Percentiles rank a stretch among this genome's conserved stretches.
Evolutionary conservation across 2,329 filamentous ascomycete species (phyloP).

Genomic region (Sordariomycetes sp.): DNA sequence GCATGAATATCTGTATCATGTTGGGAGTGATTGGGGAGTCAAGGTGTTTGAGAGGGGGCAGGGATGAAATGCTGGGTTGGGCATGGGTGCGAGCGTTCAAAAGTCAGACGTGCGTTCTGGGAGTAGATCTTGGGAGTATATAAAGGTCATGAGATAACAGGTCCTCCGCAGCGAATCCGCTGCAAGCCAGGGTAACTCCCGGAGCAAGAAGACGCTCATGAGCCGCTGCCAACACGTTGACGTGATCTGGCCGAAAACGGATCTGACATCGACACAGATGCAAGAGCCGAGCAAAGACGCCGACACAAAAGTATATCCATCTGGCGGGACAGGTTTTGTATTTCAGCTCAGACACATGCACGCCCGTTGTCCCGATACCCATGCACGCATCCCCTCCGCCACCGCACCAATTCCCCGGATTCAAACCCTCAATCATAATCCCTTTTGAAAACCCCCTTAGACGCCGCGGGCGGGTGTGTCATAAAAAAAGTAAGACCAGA

Average conservation of each 20-base stretch:
- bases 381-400: not conserved
- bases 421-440: not conserved
- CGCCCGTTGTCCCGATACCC: not conserved
- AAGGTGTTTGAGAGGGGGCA: conserved; percentile 71
- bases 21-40: conserved; percentile 65
- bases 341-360: not conserved
- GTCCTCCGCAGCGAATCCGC: not conserved
- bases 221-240: not conserved
- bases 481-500: conserved; percentile 1
- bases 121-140: not conserved
- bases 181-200: not conserved
- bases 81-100: not conserved
- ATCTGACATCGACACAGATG: no score
- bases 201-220: not conserved
- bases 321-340: not conserved
- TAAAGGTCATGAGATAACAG: not conserved
- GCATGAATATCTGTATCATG: conserved; percentile 69
- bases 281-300: no score
- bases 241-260: no score
- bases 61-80: not conserved
- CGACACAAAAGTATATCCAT: no score
- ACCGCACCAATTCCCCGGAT: not conserved
- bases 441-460: conserved; percentile 12
- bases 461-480: not conserved
- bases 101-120: not conserved